These are phyloP conservation scores for Triglochin maritima DNA, from an alignment of 106 monocot genomes.

Conservation along the genomic window DNA sequence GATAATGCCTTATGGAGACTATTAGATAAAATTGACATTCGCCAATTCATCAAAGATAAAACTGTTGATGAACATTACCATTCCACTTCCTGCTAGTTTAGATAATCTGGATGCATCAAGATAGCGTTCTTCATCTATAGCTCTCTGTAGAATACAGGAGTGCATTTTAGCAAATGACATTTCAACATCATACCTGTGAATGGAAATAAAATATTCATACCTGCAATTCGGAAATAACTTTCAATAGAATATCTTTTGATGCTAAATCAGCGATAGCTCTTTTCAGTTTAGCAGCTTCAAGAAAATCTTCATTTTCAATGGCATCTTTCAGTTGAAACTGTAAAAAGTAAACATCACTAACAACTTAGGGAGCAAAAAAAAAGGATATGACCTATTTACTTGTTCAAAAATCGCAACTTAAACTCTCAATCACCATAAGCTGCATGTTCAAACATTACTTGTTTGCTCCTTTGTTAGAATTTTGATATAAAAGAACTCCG, in stretches of 20 bases:
- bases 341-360: background rate
- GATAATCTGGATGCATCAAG: slow-evolving; percentile 70
- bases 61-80: slow-evolving; percentile 35
- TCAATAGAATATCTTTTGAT: slow-evolving; percentile 50
- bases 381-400: background rate
- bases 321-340: slow-evolving; percentile 98
- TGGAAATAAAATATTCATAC: slow-evolving; percentile 11
- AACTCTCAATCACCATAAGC: background rate
- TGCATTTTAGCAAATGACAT: background rate
- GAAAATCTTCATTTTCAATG: slow-evolving; percentile 80
- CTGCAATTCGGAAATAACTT: slow-evolving; percentile 69
- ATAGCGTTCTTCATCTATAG: slow-evolving; percentile 75
- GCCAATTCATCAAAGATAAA: background rate
- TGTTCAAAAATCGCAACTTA: background rate
- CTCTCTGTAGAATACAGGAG: slow-evolving; percentile 30
- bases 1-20: no score
- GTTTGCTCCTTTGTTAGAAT: background rate
- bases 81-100: slow-evolving; percentile 54
- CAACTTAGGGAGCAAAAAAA: background rate
- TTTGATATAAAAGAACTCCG: background rate
- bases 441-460: background rate
- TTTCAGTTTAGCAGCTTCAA: slow-evolving; percentile 73
- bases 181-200: background rate
- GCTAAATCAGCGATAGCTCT: slow-evolving; percentile 54
- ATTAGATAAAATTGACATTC: no score